Evolutionary conservation across 495 filamentous ascomycete genomes (phyloP), one percentile per base, ranked within the genome.

Genomic region (Friedmanniomyces simplex): DNA sequence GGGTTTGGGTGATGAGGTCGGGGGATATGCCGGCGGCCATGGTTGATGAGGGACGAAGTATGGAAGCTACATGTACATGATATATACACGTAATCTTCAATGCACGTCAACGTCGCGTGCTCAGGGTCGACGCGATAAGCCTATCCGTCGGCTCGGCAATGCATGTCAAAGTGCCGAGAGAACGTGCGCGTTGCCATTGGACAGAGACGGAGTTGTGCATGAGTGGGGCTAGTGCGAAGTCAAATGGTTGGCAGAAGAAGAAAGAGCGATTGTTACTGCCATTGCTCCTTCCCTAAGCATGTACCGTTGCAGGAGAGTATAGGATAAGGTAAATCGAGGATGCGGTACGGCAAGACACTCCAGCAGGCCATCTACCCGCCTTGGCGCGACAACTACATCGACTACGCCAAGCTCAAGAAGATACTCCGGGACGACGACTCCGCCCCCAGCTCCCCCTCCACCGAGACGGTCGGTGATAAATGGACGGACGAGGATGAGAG

Each of bases 401-500:
- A 97, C 71, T 98, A 98, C 67, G 73, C 77, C 59, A 95, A 91
- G 76, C 82, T 98, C 47, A 97, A 98, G 75, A 75, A 78, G 54
- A 79, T 98, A 39, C 73, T 98, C 42, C 82, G 87, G 28, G 93
- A 98, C 64, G 81, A 85, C 55, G 73, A 76, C 55, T 56, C 64
- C n/a, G 77, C 79, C 14, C 77, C 84, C 10, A 73, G 77, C 59
- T 68, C 71, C 64, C 74, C 72, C 37, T 71, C 68, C 11, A 66
- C 43, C 45, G 59, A 64, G 48, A 54, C 25, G 72, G 34, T 18
- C 5, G 79, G 81, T 7, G 69, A 73, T 36, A 67, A 74, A 36
- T 98, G 93, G 93, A 97, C 94, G 34, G 89, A 95, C 58, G 83
- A 89, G n/a, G 93, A 98, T 71, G 93, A 97, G 75, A 85, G 85